Base-by-base conservation (phyloP, 75 land plant species). In the Sequoiadendron giganteum region DNA sequence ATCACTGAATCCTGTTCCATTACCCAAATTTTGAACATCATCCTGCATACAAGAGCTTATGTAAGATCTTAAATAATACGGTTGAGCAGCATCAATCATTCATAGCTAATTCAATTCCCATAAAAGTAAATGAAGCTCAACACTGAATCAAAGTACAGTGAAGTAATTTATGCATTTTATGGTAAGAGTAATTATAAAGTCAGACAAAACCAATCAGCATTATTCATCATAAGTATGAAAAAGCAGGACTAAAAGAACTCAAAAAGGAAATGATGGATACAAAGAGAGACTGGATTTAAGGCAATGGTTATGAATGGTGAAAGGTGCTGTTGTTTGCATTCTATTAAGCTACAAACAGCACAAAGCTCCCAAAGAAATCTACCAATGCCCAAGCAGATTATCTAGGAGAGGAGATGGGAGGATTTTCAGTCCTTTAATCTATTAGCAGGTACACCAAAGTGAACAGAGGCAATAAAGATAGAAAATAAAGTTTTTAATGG, bases 11-110 rank as follows among this genome's bases (percentile, higher is more conserved):
- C 84, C 83, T 86, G 89, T 42, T 6, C 73, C 54, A 83, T 72
- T 87, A 13, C 90, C 89, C 54, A 88, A 80, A 43, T 73, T 90
- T 42, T 87, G 90, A 11, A 87, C 80, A 76, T 93, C 93, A 85
- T 93, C 94, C 94, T 92, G 76, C 68, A 84, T 32, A 85, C 48
- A 54, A 48, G 39, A 84, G 58, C 16, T 42, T 18, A 80, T 21
- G 83, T 80, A 43, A 80, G 83, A 28, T 80, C 83, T 10, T 25
- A 10, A 80, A 10, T 43, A 19, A 25, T 77, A 42, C 83, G 43
- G 16, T 80, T 25, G 18, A 8, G 47, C 10, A 42, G 30, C 45
- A 5, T 80, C 25, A 43, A 40, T 25, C n/a, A 80, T 43, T 80
- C 25, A 25, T 21, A 40, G 39, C n/a, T 80, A 43, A 10, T 40